Conservation (phyloP, 768 basidiomycete genomes). For the Tephrocybe rancida region DNA sequence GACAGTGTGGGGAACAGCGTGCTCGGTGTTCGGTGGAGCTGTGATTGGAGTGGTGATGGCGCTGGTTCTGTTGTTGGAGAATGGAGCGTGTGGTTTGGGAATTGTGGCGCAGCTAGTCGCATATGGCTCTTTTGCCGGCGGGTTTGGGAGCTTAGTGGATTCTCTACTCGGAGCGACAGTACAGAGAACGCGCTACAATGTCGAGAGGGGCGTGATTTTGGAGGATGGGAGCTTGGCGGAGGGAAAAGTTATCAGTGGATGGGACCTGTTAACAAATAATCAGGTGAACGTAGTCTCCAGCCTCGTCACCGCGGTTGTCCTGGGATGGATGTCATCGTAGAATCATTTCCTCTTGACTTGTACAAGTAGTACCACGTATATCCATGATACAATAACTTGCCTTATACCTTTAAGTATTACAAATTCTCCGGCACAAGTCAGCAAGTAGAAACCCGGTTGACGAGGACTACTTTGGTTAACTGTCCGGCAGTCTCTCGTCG, state of each 20-base stretch:
- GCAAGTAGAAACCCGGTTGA: too few relatives aligned
- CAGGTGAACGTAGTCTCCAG: constrained; percentile 57
- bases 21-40: constrained; percentile 72
- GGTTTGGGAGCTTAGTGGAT: constrained; percentile 86
- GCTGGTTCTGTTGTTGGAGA: constrained; percentile 62
- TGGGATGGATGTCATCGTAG: constrained; percentile 27
- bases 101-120: constrained; percentile 47
- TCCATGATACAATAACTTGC: too few relatives aligned
- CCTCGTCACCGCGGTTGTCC: constrained; percentile 30
- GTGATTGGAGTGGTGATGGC: constrained; percentile 70
- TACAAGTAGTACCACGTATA: too few relatives aligned
- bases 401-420: too few relatives aligned
- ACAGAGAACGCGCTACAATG: constrained; percentile 78
- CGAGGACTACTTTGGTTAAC: too few relatives aligned
- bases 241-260: constrained; percentile 54
- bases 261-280: constrained; percentile 79
- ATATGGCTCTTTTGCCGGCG: constrained; percentile 70
- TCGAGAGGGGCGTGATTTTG: constrained; percentile 59
- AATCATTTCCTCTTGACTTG: too few relatives aligned
- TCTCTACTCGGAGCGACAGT: constrained; percentile 87
- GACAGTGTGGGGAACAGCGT: constrained; percentile 71
- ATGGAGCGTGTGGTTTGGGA: constrained; percentile 46
- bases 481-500: too few relatives aligned
- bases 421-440: too few relatives aligned
- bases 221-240: constrained; percentile 47